Percentiles rank a stretch among this genome's conserved stretches.
Conservation (phyloP, 2,329 filamentous ascomycete species). For the Alternaria arbusti region DNA sequence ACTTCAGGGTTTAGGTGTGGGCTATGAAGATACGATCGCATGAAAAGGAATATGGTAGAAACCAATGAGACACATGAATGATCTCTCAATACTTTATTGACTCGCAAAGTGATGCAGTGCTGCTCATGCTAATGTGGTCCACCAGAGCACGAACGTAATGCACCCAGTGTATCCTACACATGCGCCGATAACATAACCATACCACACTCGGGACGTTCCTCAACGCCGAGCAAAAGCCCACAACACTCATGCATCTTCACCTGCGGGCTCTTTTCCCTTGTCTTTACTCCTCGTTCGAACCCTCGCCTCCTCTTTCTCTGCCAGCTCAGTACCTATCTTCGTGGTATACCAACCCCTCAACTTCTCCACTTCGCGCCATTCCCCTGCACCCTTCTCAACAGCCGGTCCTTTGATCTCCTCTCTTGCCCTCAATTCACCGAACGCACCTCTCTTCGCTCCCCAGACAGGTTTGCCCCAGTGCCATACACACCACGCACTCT, state of each 20-base stretch:
- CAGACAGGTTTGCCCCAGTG: conserved; percentile 42
- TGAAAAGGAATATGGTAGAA: conserved; percentile 24
- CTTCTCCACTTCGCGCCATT: conserved; percentile 50
- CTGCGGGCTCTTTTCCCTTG: conserved; percentile 9
- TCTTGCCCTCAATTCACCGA: conserved; percentile 36
- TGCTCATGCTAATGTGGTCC: neutral
- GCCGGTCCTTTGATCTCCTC: conserved; percentile 56
- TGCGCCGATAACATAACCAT: neutral
- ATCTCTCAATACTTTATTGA: conserved; percentile 14
- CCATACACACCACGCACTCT: conserved; percentile 58
- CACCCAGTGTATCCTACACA: neutral
- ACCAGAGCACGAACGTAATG: neutral
- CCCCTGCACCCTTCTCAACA: conserved; percentile 55
- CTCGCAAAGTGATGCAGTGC: conserved; percentile 8
- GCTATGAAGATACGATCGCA: conserved; percentile 28
- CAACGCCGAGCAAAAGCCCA: neutral
- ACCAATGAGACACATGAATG: conserved; percentile 33
- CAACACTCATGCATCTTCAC: neutral
- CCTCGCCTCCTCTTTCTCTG: conserved; percentile 18
- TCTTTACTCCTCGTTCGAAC: conserved; percentile 22
- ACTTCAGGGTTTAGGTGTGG: neutral
- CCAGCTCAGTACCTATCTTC: conserved; percentile 20
- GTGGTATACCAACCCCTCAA: conserved; percentile 51
- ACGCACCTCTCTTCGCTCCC: conserved; percentile 33
- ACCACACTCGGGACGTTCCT: neutral